Percentiles rank a stretch among this genome's conserved stretches.
Conservation (phyloP, 306 rosid species). For the Corylus americana region DNA sequence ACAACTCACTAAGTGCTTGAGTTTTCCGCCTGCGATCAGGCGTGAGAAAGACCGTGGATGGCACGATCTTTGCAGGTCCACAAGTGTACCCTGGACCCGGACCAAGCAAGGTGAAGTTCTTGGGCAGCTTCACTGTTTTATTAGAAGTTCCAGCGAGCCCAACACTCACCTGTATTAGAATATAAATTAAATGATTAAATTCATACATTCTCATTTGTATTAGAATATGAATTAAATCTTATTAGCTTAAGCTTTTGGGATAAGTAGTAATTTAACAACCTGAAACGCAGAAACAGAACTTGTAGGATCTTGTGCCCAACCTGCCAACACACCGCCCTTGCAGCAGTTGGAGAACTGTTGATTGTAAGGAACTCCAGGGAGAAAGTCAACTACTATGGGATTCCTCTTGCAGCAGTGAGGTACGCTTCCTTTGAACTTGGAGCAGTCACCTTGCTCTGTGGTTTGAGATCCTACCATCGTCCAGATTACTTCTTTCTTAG, state of each 20-base stretch:
- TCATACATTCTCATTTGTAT: too few relatives aligned
- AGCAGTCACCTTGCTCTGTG: constrained; percentile 81
- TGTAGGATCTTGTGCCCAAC: constrained; percentile 75
- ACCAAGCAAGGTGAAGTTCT: constrained; percentile 64
- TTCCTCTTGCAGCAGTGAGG: constrained; percentile 77
- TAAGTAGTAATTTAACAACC: too few relatives aligned
- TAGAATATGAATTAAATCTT: too few relatives aligned
- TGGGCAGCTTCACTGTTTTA: constrained; percentile 70
- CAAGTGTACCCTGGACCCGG: constrained; percentile 79
- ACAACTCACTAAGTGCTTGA: constrained; percentile 64
- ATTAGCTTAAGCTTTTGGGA: too few relatives aligned
- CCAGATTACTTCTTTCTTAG: constrained; percentile 75
- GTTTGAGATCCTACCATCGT: constrained; percentile 77
- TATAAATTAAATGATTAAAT: too few relatives aligned
- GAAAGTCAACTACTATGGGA: constrained; percentile 67
- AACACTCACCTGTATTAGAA: constrained; percentile 41
- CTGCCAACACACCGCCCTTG: constrained; percentile 70
- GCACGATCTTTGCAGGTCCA: constrained; percentile 63
- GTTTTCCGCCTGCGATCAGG: constrained; percentile 60
- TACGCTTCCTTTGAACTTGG: constrained; percentile 58
- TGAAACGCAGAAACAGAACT: constrained; percentile 72
- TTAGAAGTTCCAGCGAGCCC: constrained; percentile 73
- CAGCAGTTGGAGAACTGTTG: constrained; percentile 69
- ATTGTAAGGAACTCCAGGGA: constrained; percentile 71
- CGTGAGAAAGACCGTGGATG: constrained; percentile 56